A percentile compares a stretch with the other conserved stretches of the same genome.
Evolutionary conservation across 2,329 filamentous ascomycete species (phyloP).

Genomic region (Aspergillus pseudoviridinutans): DNA sequence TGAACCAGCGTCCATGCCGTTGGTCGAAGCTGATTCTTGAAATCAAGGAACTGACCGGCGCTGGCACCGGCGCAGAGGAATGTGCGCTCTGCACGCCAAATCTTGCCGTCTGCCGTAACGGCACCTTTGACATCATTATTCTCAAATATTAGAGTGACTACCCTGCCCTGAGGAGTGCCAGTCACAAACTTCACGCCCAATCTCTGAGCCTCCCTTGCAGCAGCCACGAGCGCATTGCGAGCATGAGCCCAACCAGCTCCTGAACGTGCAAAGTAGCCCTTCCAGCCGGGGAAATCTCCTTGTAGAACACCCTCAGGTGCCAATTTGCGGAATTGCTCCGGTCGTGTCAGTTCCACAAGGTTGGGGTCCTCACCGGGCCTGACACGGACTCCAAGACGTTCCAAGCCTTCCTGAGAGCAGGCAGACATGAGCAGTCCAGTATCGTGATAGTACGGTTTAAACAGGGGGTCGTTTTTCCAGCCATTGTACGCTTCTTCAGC

Average conservation of each 20-base stretch:
- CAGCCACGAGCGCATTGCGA: slow-evolving; percentile 43
- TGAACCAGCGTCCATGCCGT: slow-evolving; percentile 48
- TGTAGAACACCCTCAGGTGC: slow-evolving; percentile 49
- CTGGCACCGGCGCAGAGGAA: slow-evolving; percentile 45
- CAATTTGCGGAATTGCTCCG: slow-evolving; percentile 44
- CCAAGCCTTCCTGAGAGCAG: slow-evolving; percentile 34
- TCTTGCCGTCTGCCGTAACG: slow-evolving; percentile 34
- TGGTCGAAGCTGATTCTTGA: slow-evolving; percentile 42
- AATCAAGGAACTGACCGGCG: slow-evolving; percentile 41
- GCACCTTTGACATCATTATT: slow-evolving; percentile 38
- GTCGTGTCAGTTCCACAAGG: slow-evolving; percentile 34
- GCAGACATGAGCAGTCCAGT: slow-evolving; percentile 44
- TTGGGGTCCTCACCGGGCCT: slow-evolving; percentile 24
- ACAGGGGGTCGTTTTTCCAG: slow-evolving; percentile 45
- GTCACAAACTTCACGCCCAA: slow-evolving; percentile 48
- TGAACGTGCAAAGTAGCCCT: slow-evolving; percentile 39
- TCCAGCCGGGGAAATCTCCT: slow-evolving; percentile 43
- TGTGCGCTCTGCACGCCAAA: slow-evolving; percentile 35
- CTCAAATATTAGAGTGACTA: slow-evolving; percentile 34
- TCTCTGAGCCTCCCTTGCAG: slow-evolving; percentile 41
- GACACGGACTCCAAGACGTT: slow-evolving; percentile 33
- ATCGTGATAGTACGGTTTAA: slow-evolving; percentile 44
- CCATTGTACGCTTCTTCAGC: slow-evolving; percentile 33
- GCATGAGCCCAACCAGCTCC: slow-evolving; percentile 53
- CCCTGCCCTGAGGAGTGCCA: slow-evolving; percentile 35